phyloP scores from a whole-genome alignment of 306 rosid species.

The Rosa persica region DNA sequence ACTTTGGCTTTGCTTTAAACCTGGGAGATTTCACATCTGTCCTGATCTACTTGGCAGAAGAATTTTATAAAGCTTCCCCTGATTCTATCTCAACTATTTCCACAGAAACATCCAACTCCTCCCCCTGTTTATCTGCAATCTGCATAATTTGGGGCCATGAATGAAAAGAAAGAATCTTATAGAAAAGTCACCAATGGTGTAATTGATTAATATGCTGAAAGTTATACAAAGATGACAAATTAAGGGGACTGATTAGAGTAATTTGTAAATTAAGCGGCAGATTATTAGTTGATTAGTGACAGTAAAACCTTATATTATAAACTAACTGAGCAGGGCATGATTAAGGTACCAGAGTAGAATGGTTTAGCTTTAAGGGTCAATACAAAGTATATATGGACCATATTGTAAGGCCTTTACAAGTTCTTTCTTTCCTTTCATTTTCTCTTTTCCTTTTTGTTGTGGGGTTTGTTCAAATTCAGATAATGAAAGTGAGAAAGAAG shows the following conservation, averaged over 20 bases:
- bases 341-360: background rate
- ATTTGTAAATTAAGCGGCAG: background rate
- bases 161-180: background rate
- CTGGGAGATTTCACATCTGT: slow-evolving; percentile 29
- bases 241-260: background rate
- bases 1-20: slow-evolving; percentile 30
- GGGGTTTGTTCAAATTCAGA: background rate
- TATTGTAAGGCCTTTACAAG: background rate
- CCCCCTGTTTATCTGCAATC: background rate
- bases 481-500: slow-evolving; percentile 17
- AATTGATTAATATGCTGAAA: background rate
- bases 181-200: background rate
- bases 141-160: background rate
- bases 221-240: slow-evolving; percentile 4
- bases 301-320: background rate
- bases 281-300: background rate
- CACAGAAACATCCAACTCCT: background rate
- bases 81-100: slow-evolving; percentile 7
- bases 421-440: background rate
- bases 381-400: background rate
- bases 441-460: background rate
- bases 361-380: slow-evolving; percentile 6
- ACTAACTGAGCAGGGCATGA: background rate
- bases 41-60: slow-evolving; percentile 15
- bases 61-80: slow-evolving; percentile 9